A percentile compares a stretch with the other conserved stretches of the same genome.
Evolutionary conservation across 2,329 filamentous ascomycete species (phyloP).

Genomic region (Aquanectria penicillioides): DNA sequence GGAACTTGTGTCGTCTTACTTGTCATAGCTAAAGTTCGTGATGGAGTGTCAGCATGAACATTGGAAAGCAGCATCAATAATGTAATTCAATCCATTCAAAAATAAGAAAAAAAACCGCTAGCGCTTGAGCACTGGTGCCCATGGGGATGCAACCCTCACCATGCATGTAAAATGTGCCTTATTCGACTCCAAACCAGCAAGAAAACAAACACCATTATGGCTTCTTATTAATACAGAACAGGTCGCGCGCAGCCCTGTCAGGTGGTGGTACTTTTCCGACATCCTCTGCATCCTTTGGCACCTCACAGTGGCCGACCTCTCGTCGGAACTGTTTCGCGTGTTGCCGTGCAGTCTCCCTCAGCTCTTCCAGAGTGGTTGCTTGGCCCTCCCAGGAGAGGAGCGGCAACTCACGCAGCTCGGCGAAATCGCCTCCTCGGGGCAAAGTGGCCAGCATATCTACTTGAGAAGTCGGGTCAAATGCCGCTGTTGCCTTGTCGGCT

Average conservation of each 20-base stretch:
- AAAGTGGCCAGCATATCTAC: constrained; percentile 60
- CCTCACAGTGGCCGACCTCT: constrained; percentile 73
- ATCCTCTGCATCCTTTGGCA: constrained; percentile 27
- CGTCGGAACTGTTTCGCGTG: constrained; percentile 70
- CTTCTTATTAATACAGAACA: constrained; percentile 68
- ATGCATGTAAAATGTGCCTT: constrained; percentile 13
- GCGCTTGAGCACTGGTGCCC: constrained; percentile 16
- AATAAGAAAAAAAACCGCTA: constrained; percentile 4
- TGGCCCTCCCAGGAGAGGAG: constrained; percentile 73
- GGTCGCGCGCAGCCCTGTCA: constrained; percentile 61
- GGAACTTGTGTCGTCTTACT: constrained; percentile 73
- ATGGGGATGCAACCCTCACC: neutral
- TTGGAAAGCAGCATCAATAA: neutral
- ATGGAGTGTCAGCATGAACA: constrained; percentile 24
- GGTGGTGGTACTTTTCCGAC: constrained; percentile 27
- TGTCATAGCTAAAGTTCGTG: constrained; percentile 54
- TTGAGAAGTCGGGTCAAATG: constrained; percentile 55
- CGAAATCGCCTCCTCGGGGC: constrained; percentile 54
- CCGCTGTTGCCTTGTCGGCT: constrained; percentile 38
- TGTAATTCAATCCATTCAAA: constrained; percentile 20
- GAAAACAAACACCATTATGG: constrained; percentile 28
- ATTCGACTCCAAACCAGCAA: constrained; percentile 10
- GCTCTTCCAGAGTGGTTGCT: constrained; percentile 48
- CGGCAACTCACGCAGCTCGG: constrained; percentile 60
- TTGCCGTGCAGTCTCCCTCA: constrained; percentile 56